A percentile compares a stretch with the other conserved stretches of the same genome.
phyloP scores from a whole-genome alignment of 345 rosid species.

The Carallia brachiata region DNA sequence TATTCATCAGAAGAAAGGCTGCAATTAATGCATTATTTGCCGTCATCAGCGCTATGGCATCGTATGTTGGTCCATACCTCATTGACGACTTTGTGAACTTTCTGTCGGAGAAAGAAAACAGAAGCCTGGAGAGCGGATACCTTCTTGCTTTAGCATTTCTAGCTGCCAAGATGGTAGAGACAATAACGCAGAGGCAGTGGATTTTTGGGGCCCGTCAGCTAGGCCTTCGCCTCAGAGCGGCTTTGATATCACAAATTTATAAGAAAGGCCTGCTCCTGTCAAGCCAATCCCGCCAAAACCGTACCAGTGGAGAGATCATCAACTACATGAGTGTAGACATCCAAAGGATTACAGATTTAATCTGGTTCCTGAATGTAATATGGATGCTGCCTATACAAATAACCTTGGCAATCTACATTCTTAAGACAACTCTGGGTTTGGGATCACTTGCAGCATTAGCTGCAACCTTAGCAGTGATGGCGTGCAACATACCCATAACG shows the following conservation, averaged over 20 bases:
- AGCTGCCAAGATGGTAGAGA: constrained; percentile 72
- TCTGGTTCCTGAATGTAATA: constrained; percentile 59
- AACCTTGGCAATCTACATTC: constrained; percentile 62
- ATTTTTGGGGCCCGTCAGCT: constrained; percentile 82
- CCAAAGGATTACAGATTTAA: constrained; percentile 71
- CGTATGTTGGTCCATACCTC: constrained; percentile 89
- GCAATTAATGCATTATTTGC: constrained; percentile 73
- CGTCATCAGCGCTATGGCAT: constrained; percentile 53
- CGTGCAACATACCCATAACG: constrained; percentile 73
- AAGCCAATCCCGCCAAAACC: constrained; percentile 67
- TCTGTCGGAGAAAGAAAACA: constrained; percentile 48
- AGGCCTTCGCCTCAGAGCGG: constrained; percentile 72
- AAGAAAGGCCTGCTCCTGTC: constrained; percentile 69
- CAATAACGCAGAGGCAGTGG: constrained; percentile 86
- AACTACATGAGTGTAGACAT: constrained; percentile 86
- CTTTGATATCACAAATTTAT: constrained; percentile 68
- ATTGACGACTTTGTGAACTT: constrained; percentile 66
- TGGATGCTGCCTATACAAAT: constrained; percentile 87
- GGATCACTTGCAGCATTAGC: constrained; percentile 77
- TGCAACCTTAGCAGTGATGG: constrained; percentile 65
- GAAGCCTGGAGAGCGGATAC: constrained; percentile 56
- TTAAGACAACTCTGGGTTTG: constrained; percentile 53
- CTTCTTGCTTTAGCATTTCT: constrained; percentile 69
- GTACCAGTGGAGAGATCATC: constrained; percentile 83
- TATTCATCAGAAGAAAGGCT: constrained; percentile 62